Conservation (phyloP, 2,329 filamentous ascomycete species). For the Talaromyces sp. region DNA sequence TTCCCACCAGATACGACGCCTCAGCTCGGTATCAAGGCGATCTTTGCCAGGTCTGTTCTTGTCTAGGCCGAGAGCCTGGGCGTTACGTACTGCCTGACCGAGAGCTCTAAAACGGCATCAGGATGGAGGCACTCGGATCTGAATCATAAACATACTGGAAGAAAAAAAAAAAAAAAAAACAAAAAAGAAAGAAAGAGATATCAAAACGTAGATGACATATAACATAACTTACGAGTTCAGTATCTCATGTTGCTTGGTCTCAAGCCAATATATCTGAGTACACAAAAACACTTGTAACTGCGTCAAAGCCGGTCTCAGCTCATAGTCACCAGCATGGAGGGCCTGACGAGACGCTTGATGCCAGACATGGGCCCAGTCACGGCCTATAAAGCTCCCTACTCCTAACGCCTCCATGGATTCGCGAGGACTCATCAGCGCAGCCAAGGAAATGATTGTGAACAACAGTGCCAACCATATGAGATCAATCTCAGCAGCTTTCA, state of each 20-base stretch:
- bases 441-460: slow-evolving; percentile 29
- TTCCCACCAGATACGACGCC: slow-evolving; percentile 28
- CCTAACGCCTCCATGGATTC: slow-evolving; percentile 24
- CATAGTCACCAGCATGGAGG: slow-evolving; percentile 28
- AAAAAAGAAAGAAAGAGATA: background rate
- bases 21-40: slow-evolving; percentile 24
- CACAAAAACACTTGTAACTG: slow-evolving; percentile 30
- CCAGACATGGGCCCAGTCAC: slow-evolving; percentile 28
- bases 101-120: slow-evolving; percentile 19
- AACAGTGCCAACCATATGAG: slow-evolving; percentile 32
- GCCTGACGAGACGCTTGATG: slow-evolving; percentile 30
- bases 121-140: too few species aligned
- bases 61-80: slow-evolving; percentile 26
- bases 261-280: slow-evolving; percentile 32
- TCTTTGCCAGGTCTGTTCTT: slow-evolving; percentile 22
- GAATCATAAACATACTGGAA: background rate
- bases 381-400: slow-evolving; percentile 20
- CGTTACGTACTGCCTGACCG: slow-evolving; percentile 26
- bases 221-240: slow-evolving; percentile 30
- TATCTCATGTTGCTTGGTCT: slow-evolving; percentile 30
- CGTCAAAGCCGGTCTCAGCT: slow-evolving; percentile 26
- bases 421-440: slow-evolving; percentile 28
- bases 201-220: background rate
- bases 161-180: background rate
- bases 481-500: slow-evolving; percentile 25